Evolutionary conservation across 2,329 filamentous ascomycete species (phyloP), one percentile per base, ranked within the genome.

Genomic region (Pseudogymnoascus sp.): DNA sequence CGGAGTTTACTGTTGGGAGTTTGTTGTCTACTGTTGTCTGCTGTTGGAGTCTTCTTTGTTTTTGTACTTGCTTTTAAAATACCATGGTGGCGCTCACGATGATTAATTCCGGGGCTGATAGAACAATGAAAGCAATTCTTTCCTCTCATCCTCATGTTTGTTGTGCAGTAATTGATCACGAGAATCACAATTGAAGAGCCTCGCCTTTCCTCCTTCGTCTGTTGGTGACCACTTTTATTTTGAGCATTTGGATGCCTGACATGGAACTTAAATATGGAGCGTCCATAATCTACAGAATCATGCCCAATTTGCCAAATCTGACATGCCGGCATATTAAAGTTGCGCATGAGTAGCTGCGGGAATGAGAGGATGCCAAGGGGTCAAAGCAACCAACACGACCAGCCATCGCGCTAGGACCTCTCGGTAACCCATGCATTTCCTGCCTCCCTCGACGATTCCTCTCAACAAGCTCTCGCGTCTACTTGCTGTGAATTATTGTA

Each of bases 311-410:
- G 47, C n/a, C 28, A 15, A 33, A 53, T 33, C 47, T 33, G 28
- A 33, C 28, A 30, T 14, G 28, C 28, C 43, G 43, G 47, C 47
- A 35, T 53, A 20, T 53, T 53, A 53, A 53, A 35, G 47, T 50
- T 50, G 43, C 43, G 43, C 43, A 50, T 50, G 25, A 50, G 43
- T 53, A 53, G 47, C 47, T 53, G 25, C 47, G 25, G 47, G 47
- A 53, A 18, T 33, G 25, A 12, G 47, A 18, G 33, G 47, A 53
- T 33, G 47, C 25, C 47, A 53, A 53, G 47, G 47, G 47, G 47
- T 53, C 47, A 53, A 53, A 53, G 47, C 47, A 53, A 33, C 28
- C 47, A 53, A 53, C 47, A 53, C 33, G 47, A 53, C 47, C 47
- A 53, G 47, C 47, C 47, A 53, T 53, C 41, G 22, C 47, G 47